Conservation (phyloP, 805 yeast genomes). For the Saturnispora besseyi region DNA sequence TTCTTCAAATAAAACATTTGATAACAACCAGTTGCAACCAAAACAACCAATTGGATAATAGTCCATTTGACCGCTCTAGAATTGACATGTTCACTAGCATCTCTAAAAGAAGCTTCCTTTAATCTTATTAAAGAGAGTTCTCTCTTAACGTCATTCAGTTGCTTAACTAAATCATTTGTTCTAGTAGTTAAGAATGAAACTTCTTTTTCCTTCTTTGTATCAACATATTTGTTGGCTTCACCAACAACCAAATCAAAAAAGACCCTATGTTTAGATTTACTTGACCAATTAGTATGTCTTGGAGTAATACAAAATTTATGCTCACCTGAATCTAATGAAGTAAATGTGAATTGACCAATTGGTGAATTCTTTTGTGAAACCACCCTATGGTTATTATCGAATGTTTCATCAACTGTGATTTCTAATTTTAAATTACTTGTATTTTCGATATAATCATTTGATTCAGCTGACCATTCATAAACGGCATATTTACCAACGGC, state of each 20-base stretch:
- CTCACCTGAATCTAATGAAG: conserved; percentile 69
- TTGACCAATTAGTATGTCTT: conserved; percentile 37
- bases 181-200: conserved; percentile 48
- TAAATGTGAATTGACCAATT: conserved; percentile 61
- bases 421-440: conserved; percentile 51
- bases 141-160: conserved; percentile 50
- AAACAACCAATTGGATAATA: conserved; percentile 51
- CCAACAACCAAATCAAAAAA: conserved; percentile 64
- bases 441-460: conserved; percentile 37
- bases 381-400: conserved; percentile 69
- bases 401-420: conserved; percentile 68
- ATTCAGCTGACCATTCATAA: conserved; percentile 44
- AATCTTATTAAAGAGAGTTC: conserved; percentile 65
- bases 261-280: conserved; percentile 49
- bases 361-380: conserved; percentile 60
- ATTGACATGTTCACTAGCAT: conserved; percentile 62
- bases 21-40: conserved; percentile 62
- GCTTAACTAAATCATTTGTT: conserved; percentile 46
- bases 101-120: conserved; percentile 66
- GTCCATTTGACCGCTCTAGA: conserved; percentile 69
- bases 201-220: conserved; percentile 55
- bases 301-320: conserved; percentile 69
- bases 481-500: conserved; percentile 74
- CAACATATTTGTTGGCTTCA: conserved; percentile 51
- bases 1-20: conserved; percentile 67